phyloP scores from a whole-genome alignment of 108 stramenopile genomes.

The Parietichytrium sp. region DNA sequence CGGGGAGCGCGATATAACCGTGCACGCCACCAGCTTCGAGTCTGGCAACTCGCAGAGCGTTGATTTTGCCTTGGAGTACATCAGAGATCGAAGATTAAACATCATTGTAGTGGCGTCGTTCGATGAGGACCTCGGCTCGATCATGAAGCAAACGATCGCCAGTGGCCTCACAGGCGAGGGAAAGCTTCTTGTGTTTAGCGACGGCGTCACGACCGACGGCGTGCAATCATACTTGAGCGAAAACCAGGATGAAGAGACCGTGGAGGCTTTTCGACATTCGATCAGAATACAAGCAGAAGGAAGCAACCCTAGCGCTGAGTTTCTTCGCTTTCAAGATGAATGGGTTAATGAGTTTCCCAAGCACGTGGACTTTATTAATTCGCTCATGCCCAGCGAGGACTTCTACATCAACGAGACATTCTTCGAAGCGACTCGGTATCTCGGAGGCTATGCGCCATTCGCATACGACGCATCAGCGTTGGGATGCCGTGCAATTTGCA shows the following conservation, averaged over 20 bases:
- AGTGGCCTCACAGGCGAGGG: neutral
- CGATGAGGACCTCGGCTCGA: neutral
- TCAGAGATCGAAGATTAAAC: neutral
- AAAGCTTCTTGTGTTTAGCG: neutral
- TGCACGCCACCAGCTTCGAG: neutral
- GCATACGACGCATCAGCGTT: neutral
- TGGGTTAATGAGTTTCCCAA: neutral
- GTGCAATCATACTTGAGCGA: neutral
- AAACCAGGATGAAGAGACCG: neutral
- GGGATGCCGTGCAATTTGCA: neutral
- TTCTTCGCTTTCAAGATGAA: neutral
- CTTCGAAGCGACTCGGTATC: neutral
- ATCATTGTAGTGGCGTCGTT: neutral
- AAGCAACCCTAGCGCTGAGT: neutral
- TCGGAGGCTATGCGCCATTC: neutral
- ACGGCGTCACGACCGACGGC: neutral
- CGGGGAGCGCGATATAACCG: neutral
- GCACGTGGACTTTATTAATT: neutral
- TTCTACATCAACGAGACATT: neutral
- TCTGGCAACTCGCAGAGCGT: neutral
- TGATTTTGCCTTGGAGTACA: neutral
- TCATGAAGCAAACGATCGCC: neutral
- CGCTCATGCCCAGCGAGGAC: neutral
- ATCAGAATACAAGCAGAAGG: neutral
- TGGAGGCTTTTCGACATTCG: neutral